These are phyloP conservation scores for Paraleonurus japonicus DNA, from an alignment of 257 asterid species.

Conservation along the genomic window DNA sequence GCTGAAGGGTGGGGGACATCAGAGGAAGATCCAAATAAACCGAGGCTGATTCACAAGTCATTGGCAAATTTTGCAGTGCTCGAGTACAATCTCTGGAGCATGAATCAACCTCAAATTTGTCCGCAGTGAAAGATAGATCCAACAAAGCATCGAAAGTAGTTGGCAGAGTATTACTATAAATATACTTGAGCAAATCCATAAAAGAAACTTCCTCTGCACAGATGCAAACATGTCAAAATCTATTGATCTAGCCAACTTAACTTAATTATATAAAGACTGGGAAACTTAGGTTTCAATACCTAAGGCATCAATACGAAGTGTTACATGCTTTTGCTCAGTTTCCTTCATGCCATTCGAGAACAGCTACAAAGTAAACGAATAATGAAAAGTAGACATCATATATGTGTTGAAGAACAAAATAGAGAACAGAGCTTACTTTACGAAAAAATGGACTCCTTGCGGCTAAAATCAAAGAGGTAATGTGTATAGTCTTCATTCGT, in stretches of 20 bases:
- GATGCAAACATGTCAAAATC: not conserved
- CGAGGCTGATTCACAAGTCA: not conserved
- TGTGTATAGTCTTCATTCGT: not conserved
- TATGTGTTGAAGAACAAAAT: too few relatives aligned
- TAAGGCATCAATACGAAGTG: not conserved
- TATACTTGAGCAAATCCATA: not conserved
- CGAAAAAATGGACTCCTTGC: slow-evolving; percentile 59
- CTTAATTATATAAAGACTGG: too few relatives aligned
- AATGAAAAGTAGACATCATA: too few relatives aligned
- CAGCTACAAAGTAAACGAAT: not conserved
- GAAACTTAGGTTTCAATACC: not conserved
- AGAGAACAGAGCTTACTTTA: not conserved
- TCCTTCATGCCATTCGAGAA: not conserved
- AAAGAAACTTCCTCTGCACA: not conserved
- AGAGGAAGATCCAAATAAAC: not conserved
- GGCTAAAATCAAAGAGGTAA: slow-evolving; percentile 44
- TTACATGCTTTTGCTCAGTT: not conserved
- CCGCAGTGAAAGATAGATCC: not conserved
- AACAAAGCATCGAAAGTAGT: not conserved
- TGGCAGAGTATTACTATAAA: not conserved
- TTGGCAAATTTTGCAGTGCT: not conserved
- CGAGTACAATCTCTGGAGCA: not conserved
- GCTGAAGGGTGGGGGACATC: not conserved
- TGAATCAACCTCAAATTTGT: not conserved
- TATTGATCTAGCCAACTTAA: too few relatives aligned